Evolutionary conservation across 139 green algal species (phyloP), one percentile per base, ranked within the genome.

Genomic region (Picochlorum costavermella): DNA sequence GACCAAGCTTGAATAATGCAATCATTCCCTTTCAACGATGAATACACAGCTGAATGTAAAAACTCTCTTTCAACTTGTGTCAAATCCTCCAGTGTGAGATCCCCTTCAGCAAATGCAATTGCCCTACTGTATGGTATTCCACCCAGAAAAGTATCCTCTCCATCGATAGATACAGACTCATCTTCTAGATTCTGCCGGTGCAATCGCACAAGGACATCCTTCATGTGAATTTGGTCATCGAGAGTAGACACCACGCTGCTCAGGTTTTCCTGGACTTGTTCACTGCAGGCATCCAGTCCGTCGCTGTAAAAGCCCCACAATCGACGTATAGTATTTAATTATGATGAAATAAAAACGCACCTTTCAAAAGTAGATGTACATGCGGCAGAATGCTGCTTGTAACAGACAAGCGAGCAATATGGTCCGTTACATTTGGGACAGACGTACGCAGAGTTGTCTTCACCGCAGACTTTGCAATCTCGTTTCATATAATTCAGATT

Each of bases 351-450:
- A 6, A 31, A 13, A 20, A 28, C 46, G 17, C 55, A 80, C 83
- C 72, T 74, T 73, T 84, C 85, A 31, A 92, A 92, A 1, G 62
- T 64, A 58, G 92, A 83, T 20, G 82, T 88, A 68, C 85, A 92
- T 5, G 50, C 30, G 4, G 75, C 37, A 10, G 80, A 68, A 66
- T 92, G 85, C 31, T 76, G 31, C 43, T 83, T 81, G 76, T 93
- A 94, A 69, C 87, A 94, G 0, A 63, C 20, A 20, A 90, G 63
- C 3, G 71, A 87, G 73, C 87, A 94, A 67, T 94, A 95, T 2
- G 50, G 71, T 2, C 69, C 67, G 65, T 89, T 86, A 74, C 87
- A 94, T 46, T 80, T 70, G 0, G 87, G 87, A 67, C 87, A 94
- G 14, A 76, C 89, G 69, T 94, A 94, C 1, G 66, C 60, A 2